Base-by-base conservation (phyloP, 495 filamentous ascomycete species). In the Elasticomyces elasticus region DNA sequence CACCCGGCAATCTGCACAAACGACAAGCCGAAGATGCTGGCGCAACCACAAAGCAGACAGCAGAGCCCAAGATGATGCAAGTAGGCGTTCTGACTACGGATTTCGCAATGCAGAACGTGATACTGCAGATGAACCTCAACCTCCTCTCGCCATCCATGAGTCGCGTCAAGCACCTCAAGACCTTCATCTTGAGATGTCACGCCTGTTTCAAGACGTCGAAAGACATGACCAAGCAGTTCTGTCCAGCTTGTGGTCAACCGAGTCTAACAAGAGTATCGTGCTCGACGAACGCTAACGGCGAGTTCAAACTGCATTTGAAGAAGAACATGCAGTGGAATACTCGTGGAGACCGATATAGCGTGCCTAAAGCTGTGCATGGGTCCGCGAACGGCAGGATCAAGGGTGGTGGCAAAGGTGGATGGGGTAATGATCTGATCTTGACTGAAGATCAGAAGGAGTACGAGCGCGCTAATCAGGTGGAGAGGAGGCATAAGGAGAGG, bases 371-470 rank as follows among this genome's bases (percentile, higher is more conserved):
- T 1, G 76, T 86, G n/a, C 76, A 82, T 37, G 94, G 91, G 1
- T 79, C 78, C 12, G 66, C 89, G 12, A 92, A 76, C 67, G 89
- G 89, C 30, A 89, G 87, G 45, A 38, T 63, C 19, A 61, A 54
- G 69, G 75, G 75, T 57, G 89, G 89, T 46, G 89, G 89, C 7
- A 90, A 94, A 70, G 79, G 81, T 5, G 86, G 86, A 6, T 95
- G 89, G 89, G 89, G 89, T 0, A 77, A 76, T 17, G 78, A 78
- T 12, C 72, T 97, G 56, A 87, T 98, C 44, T 73, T 98, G 1
- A 78, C 91, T 1, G 90, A 95, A 71, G 92, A 98, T 67, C 92
- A 98, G 74, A 94, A 96, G 71, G 94, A 98, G 72, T 97, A 87
- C 66, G 64, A 75, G 35, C 72, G 78, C 55, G 83, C 84, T 55